Evolutionary conservation across 768 basidiomycete genomes (phyloP).

Genomic region (Postia placenta): DNA sequence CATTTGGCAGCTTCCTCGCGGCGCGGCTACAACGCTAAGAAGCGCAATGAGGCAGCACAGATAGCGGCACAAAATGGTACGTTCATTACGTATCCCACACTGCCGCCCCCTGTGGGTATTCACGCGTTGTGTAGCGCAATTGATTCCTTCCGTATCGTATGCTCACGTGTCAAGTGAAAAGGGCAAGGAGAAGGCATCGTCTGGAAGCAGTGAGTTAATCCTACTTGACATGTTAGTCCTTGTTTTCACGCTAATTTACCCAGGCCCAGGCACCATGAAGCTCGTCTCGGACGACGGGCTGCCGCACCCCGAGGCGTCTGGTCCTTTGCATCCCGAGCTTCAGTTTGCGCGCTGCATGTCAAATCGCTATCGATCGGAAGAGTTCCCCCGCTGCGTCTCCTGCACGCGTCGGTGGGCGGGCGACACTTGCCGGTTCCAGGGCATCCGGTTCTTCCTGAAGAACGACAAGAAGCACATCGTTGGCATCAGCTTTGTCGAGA

Average conservation of each 20-base stretch:
- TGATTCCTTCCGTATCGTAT: slow-evolving; percentile 34
- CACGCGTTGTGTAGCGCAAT: slow-evolving; percentile 8
- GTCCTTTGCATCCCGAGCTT: slow-evolving; percentile 52
- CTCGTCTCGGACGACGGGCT: slow-evolving; percentile 27
- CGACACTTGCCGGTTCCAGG: slow-evolving; percentile 82
- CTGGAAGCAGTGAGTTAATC: slow-evolving; percentile 5
- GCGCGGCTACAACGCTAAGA: slow-evolving; percentile 67
- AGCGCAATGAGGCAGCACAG: slow-evolving; percentile 64
- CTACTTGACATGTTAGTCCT: slow-evolving; percentile 21
- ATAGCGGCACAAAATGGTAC: slow-evolving; percentile 61
- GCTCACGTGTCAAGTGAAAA: slow-evolving; percentile 31
- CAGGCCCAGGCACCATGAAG: slow-evolving; percentile 17
- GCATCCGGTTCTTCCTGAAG: slow-evolving; percentile 74
- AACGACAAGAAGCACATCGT: slow-evolving; percentile 51
- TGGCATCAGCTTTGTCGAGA: slow-evolving; percentile 67
- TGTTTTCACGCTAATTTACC: slow-evolving; percentile 8
- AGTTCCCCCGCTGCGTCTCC: slow-evolving; percentile 75
- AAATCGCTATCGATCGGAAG: slow-evolving; percentile 63
- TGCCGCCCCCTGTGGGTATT: slow-evolving; percentile 2
- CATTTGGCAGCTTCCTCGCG: slow-evolving; percentile 34
- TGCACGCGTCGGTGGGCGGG: slow-evolving; percentile 86
- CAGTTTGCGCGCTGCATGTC: slow-evolving; percentile 85
- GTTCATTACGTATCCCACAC: slow-evolving; percentile 11
- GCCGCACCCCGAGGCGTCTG: slow-evolving; percentile 20
- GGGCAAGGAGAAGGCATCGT: slow-evolving; percentile 38